Conservation (phyloP, 2,329 filamentous ascomycete species). For the Daldinia sp. region DNA sequence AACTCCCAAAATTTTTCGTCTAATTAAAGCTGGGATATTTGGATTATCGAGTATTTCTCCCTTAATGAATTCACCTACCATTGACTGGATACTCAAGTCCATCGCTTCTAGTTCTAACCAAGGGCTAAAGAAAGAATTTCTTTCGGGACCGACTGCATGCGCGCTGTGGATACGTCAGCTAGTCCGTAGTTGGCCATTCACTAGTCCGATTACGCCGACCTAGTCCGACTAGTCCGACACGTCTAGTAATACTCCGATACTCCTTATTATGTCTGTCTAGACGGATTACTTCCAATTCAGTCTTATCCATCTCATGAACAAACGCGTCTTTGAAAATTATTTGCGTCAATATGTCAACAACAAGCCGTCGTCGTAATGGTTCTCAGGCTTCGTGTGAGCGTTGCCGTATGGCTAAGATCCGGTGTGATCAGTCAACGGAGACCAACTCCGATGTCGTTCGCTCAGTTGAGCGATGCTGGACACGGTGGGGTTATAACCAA, state of each 20-base stretch:
- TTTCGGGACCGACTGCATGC: no score
- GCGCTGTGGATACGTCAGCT: not conserved
- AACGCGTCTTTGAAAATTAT: not conserved
- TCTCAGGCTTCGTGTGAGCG: conserved; percentile 13
- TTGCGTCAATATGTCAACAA: not conserved
- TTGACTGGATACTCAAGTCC: no score
- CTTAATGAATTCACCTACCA: no score
- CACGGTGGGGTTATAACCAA: not conserved
- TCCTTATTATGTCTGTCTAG: not conserved
- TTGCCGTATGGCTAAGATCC: conserved; percentile 6
- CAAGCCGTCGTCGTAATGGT: conserved; percentile 7
- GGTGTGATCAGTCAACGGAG: not conserved
- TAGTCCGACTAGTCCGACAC: conserved; percentile 1
- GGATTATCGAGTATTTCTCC: no score
- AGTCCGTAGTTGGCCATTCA: no score
- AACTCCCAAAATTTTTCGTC: no score
- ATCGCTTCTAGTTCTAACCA: no score
- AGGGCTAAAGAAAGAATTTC: no score
- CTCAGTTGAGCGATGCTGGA: not conserved
- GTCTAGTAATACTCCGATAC: not conserved
- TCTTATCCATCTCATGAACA: not conserved
- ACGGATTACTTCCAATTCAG: conserved; percentile 6
- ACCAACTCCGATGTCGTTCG: not conserved
- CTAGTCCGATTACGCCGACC: not conserved
- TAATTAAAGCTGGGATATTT: no score